phyloP scores from a whole-genome alignment of 257 asterid genomes.

The Solanum appendiculatum region DNA sequence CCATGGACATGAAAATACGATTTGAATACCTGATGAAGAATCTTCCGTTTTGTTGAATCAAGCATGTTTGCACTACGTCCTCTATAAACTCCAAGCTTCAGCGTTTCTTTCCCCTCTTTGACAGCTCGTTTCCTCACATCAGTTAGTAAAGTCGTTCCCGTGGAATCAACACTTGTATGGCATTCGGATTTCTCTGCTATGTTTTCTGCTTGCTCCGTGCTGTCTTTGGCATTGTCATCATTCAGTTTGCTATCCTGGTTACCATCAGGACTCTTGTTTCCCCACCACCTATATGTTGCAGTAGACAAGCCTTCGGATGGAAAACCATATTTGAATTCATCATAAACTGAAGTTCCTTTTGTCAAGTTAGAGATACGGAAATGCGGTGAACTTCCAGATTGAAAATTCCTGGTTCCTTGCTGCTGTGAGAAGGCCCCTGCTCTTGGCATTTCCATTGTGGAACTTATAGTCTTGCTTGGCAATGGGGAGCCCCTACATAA shows the following conservation, averaged over 20 bases:
- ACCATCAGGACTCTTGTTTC: conserved; percentile 12
- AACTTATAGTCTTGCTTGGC: conserved; percentile 18
- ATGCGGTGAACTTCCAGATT: conserved; percentile 11
- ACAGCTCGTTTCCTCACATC: conserved; percentile 47
- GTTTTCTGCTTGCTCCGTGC: background rate
- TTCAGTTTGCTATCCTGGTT: background rate
- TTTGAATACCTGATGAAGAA: conserved; percentile 51
- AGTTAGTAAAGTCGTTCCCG: conserved; percentile 22
- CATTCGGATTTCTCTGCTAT: conserved; percentile 3
- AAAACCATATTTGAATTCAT: conserved; percentile 75
- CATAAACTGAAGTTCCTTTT: conserved; percentile 23
- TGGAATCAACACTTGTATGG: conserved; percentile 1
- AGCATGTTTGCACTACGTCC: conserved; percentile 21
- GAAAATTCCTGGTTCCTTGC: conserved; percentile 31
- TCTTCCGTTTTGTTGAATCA: conserved; percentile 20
- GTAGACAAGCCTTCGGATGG: conserved; percentile 63
- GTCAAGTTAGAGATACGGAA: conserved; percentile 13
- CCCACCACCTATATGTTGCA: conserved; percentile 66
- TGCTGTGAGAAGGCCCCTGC: conserved; percentile 22
- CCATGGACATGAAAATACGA: conserved; percentile 41
- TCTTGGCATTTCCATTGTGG: conserved; percentile 14
- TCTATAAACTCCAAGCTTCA: conserved; percentile 41
- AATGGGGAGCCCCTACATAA: conserved; percentile 23
- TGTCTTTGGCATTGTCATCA: background rate
- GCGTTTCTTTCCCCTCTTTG: conserved; percentile 38